Evolutionary conservation across 345 rosid species (phyloP).

Genomic region (Melaleuca alternifolia): DNA sequence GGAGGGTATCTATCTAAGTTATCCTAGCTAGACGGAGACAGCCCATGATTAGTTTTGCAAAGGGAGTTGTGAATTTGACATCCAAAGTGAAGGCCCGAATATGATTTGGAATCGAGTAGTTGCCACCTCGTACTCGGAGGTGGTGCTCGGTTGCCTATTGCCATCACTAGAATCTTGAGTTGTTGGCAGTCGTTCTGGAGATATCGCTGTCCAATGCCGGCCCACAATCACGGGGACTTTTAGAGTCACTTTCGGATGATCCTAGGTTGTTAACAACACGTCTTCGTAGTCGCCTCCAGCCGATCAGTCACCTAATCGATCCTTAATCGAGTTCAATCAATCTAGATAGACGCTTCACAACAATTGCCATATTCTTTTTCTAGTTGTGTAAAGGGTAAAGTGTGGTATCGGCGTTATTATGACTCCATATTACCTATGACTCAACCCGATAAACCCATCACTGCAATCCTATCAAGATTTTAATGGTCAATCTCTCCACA

Average conservation of each 20-base stretch:
- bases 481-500: rapidly evolving
- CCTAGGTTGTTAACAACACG: background rate
- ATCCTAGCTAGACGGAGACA: background rate
- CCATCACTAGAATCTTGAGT: too few species aligned
- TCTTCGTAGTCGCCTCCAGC: background rate
- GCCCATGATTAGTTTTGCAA: background rate
- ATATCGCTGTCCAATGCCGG: too few species aligned
- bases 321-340: background rate
- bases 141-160: too few species aligned
- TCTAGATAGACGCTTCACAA: background rate
- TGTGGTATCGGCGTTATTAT: too few species aligned
- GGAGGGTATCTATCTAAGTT: background rate
- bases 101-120: too few species aligned
- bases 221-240: too few species aligned
- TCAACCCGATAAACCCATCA: rapidly evolving
- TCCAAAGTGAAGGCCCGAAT: too few species aligned
- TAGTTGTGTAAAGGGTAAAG: background rate
- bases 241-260: too few species aligned
- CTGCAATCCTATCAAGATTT: background rate
- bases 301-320: background rate
- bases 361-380: background rate
- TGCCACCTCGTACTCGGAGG: too few species aligned
- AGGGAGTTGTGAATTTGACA: background rate
- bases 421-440: too few species aligned
- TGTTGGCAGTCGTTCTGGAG: too few species aligned